Conservation (phyloP, 495 filamentous ascomycete species). For the Hyaloscypha variabilis region DNA sequence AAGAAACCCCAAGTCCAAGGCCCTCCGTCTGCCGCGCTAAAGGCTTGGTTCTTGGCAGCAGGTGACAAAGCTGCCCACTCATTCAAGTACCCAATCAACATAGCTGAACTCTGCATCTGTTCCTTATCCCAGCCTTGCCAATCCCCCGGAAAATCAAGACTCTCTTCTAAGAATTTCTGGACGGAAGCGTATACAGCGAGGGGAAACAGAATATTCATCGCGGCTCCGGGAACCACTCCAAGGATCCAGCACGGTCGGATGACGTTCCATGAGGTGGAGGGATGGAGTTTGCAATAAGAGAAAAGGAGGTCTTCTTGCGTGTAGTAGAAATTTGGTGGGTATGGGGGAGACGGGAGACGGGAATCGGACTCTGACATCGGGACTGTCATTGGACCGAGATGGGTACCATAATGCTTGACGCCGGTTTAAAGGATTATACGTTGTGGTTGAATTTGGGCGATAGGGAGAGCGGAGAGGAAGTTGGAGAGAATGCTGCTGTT, state of each 20-base stretch:
- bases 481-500: slow-evolving; percentile 48
- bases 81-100: slow-evolving; percentile 49
- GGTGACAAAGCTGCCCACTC: slow-evolving; percentile 52
- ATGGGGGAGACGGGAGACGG: slow-evolving; percentile 12
- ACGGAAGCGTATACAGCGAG: slow-evolving; percentile 51
- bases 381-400: slow-evolving; percentile 44
- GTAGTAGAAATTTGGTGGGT: slow-evolving; percentile 41
- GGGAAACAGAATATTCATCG: slow-evolving; percentile 51
- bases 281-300: slow-evolving; percentile 37
- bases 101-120: slow-evolving; percentile 41
- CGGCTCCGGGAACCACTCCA: slow-evolving; percentile 51
- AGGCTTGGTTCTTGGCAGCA: slow-evolving; percentile 41
- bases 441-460: slow-evolving; percentile 43
- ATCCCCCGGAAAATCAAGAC: slow-evolving; percentile 46
- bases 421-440: slow-evolving; percentile 53
- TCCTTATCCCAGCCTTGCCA: slow-evolving; percentile 42
- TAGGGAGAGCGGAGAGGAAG: slow-evolving; percentile 45
- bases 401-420: slow-evolving; percentile 52
- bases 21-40: slow-evolving; percentile 48
- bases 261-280: slow-evolving; percentile 39
- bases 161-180: slow-evolving; percentile 37
- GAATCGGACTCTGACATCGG: slow-evolving; percentile 50
- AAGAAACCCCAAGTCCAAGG: slow-evolving; percentile 46
- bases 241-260: slow-evolving; percentile 48
- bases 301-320: slow-evolving; percentile 47